Evolutionary conservation across 306 rosid species (phyloP), one percentile per base, ranked within the genome.

Genomic region (Pachyrhizus erosus): DNA sequence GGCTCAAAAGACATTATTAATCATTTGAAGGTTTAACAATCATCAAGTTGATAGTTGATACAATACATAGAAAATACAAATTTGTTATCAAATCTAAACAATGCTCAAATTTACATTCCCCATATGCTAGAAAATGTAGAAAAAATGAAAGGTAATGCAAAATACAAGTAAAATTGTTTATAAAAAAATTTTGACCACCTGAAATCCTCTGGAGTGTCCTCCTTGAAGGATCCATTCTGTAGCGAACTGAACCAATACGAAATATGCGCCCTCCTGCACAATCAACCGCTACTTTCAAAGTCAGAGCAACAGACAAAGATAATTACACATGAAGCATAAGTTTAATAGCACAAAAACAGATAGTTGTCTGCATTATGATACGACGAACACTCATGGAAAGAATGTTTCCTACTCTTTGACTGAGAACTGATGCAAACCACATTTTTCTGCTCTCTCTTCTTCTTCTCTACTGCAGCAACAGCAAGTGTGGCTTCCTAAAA

Each of bases 391-490:
- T 88, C 85, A 70, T 91, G 87, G n/a, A 90, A 77, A 70, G 84
- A 91, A 85, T 84, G 85, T 65, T 84, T 87, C 89, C 89, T 89
- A 87, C 88, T 86, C 88, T 84, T 85, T 54, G 91, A 71, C 75
- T 84, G 87, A 83, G 91, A 83, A 85, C 86, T 70, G 70, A 69
- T 40, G 84, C 85, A 70, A 55, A 89, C 86, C 61, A 42, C 84
- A 73, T 82, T 89, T 83, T 86, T 89, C 82, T 84, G 91, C 79
- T 93, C 98, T 82, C 96, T 96, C 85, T 87, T 93, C 91, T 87
- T 91, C 91, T 76, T 96, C 86, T 93, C 96, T 40, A 85, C 99
- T 6, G 90, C 99, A 91, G 96, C 99, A 86, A 93, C 99, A 70
- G 97, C 98, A 73, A 84, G 92, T 45, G 99, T 96, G 71, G 99